Conservation (phyloP, 2,329 filamentous ascomycete genomes). For the Colletotrichum sp. region DNA sequence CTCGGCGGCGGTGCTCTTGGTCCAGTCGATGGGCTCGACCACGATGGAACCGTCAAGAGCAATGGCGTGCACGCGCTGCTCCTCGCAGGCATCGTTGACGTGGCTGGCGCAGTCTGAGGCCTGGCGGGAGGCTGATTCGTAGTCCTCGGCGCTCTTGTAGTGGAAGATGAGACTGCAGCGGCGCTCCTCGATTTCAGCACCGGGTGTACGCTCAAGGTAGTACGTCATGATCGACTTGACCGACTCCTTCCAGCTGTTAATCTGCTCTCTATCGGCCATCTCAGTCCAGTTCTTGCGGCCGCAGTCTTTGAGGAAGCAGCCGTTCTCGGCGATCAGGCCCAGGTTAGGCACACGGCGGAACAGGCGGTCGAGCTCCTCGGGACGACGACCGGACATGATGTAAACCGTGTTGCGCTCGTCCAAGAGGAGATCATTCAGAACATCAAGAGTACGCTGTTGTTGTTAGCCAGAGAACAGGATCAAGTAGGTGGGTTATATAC, state of each 20-base stretch:
- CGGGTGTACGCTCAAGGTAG: constrained; percentile 87
- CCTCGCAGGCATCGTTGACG: constrained; percentile 91
- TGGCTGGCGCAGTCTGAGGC: constrained; percentile 91
- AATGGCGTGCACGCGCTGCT: constrained; percentile 82
- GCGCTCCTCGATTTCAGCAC: constrained; percentile 87
- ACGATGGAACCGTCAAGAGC: constrained; percentile 80
- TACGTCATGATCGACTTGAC: constrained; percentile 85
- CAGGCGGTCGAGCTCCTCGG: constrained; percentile 84
- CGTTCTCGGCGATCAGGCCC: constrained; percentile 93
- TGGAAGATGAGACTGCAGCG: constrained; percentile 92
- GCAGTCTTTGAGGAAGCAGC: constrained; percentile 82
- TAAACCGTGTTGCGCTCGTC: constrained; percentile 88
- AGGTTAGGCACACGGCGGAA: constrained; percentile 84
- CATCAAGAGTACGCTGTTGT: constrained; percentile 74
- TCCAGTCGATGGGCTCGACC: constrained; percentile 85
- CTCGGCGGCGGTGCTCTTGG: constrained; percentile 82
- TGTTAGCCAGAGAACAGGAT: constrained; percentile 4
- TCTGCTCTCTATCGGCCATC: constrained; percentile 74
- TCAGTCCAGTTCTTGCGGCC: constrained; percentile 74
- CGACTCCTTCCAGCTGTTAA: constrained; percentile 80
- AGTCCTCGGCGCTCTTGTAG: constrained; percentile 82
- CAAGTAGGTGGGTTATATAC: constrained; percentile 30
- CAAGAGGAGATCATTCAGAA: constrained; percentile 79
- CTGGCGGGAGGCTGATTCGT: constrained; percentile 74
- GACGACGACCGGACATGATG: constrained; percentile 88